Base-by-base conservation (phyloP, 2,329 filamentous ascomycete species). In the Ceratocystis variospora region DNA sequence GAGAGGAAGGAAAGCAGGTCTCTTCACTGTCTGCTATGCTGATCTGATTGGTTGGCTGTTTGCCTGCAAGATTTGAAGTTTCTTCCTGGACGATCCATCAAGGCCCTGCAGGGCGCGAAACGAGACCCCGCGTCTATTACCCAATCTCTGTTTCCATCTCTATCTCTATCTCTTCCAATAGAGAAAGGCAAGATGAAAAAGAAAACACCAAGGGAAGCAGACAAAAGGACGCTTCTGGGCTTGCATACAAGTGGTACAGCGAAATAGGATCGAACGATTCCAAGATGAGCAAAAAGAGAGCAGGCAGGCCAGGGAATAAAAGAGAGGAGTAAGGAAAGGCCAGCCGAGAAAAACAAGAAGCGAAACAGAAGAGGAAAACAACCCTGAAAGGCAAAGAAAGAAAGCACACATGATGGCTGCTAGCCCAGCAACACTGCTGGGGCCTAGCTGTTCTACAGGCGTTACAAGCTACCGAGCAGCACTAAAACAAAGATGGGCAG, bases 231-330 rank as follows among this genome's bases (percentile, higher is more conserved):
- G 6, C 55, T 37, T 59, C 55, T 59, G 55, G 55, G 55, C 55
- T 48, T 62, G 41, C 41, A 48, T 48, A 41, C 61, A 62, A 62
- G 61, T 31, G 61, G 61, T 48, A 48, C 55, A 59, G 55, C 55
- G 55, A 59, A 59, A 59, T 59, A 22, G 55, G 55, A 59, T 59
- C 55, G 55, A 59, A 59, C 55, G 55, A 59, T 59, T 62, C 22
- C 61, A 46, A 62, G 61, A 62, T 46, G 28, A 62, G 61, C 22
- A 19, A 28, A 33, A 33, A 46, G 17, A 62, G 17, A 48, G 37
- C 15, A 62, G 33, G 45, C 37, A 45, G 37, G 44, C 61, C 37
- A 25, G 61, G 61, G 45, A 19, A 62, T 8, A 10, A 62, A 62
- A 22, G 19, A 61, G 10, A 41, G 55, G 15, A 7, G 55, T 12